Base-by-base conservation (phyloP, 192 early-diverging fungal species). In the Phycomyces nitens region DNA sequence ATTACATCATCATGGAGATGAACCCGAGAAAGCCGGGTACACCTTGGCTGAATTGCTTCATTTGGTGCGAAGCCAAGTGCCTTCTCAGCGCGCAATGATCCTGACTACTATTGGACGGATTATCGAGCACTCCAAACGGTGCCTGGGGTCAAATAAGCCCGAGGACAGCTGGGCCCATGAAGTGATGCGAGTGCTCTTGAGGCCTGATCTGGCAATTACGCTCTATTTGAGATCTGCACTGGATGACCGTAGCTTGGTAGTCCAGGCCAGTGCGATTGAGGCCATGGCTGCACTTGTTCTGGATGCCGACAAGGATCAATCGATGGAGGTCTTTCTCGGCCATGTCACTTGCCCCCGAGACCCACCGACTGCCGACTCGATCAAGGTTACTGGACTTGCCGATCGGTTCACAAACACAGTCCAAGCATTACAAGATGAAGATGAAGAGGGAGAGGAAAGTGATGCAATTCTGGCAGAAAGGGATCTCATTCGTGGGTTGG, bases 1-100 rank as follows among this genome's bases (percentile, higher is more conserved):
- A 5, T 76, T 97, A 11, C 92, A 96, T 77, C 95, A 97, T 71
- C 95, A 97, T 62, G 93, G 92, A 7, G 85, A 88, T 18, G 82
- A 90, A 26, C 92, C 95, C 11, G 85, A 86, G 0, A 78, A 84
- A 57, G 85, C 95, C 18, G 95, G 95, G 24, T 97, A 96, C 72
- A 91, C 92, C 0, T 66, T 94, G 0, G 78, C 86, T 0, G 94
- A 96, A 73, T 68, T 96, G 14, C 71, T 94, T 26, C 85, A 91
- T 69, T 74, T 96, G 41, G 83, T 87, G 49, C 85, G 90, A 56
- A 94, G 92, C 60, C 85, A 88, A 5, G 85, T 92, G 3, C 89
- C 90, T 3, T 81, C 87, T 41, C 94, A 96, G 74, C 77, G 92
- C 9, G 80, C 86, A 14, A 73, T 92, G 5, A 79, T 87, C 12